Conservation (phyloP, 306 rosid genomes). For the Fragaria ananassa region DNA sequence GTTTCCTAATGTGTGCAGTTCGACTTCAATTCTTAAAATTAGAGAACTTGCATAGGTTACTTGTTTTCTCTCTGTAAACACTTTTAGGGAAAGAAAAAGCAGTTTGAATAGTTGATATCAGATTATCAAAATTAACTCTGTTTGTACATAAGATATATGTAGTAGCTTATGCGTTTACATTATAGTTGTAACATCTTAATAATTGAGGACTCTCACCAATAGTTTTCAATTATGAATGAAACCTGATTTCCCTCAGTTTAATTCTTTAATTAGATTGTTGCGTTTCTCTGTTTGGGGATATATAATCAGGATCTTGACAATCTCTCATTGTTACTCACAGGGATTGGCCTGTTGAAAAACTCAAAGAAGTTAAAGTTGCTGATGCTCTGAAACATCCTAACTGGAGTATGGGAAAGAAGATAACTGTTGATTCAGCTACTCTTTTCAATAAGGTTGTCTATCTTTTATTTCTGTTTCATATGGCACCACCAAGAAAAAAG, state of each 20-base stretch:
- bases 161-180: background rate
- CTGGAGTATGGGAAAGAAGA: conserved; percentile 99
- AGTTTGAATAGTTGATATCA: conserved; percentile 8
- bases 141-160: background rate
- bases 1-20: no score
- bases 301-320: background rate
- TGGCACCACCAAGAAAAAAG: background rate
- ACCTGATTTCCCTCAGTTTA: background rate
- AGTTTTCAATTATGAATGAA: background rate
- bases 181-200: background rate
- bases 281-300: background rate
- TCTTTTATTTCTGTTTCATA: background rate
- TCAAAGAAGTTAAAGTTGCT: conserved; percentile 93
- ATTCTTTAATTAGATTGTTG: background rate
- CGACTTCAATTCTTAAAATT: background rate
- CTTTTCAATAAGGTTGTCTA: conserved; percentile 86
- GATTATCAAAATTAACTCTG: background rate
- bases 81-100: conserved; percentile 9
- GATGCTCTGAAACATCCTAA: conserved; percentile 98
- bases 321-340: conserved; percentile 36
- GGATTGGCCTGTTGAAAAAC: conserved; percentile 93
- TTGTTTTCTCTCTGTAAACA: background rate
- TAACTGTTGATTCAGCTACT: conserved; percentile 99
- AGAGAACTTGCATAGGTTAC: background rate
- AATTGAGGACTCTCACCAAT: conserved; percentile 3